A percentile compares a stretch with the other conserved stretches of the same genome.
phyloP scores from a whole-genome alignment of 176 grass and related monocot species.

The Alloteropsis semialata region DNA sequence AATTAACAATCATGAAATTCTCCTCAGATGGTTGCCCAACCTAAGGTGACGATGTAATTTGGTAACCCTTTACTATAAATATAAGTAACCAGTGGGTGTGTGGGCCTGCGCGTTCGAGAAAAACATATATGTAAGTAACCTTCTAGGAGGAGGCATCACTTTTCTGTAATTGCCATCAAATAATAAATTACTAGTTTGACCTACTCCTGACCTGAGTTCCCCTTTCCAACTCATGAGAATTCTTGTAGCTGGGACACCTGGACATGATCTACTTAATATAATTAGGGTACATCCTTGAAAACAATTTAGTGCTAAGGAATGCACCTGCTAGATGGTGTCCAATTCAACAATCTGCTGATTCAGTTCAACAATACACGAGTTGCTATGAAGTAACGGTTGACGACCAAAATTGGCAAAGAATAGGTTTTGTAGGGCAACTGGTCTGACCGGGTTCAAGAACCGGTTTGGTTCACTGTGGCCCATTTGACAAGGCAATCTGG shows the following conservation, averaged over 20 bases:
- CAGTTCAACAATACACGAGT: neutral
- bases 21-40: neutral
- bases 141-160: neutral
- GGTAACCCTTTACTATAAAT: neutral
- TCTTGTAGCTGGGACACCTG: neutral
- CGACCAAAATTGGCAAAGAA: too few relatives aligned
- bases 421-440: too few relatives aligned
- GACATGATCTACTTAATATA: neutral
- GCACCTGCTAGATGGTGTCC: neutral
- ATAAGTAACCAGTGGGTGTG: too few relatives aligned
- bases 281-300: neutral
- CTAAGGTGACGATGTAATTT: neutral
- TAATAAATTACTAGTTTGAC: neutral
- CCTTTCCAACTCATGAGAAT: neutral
- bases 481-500: too few relatives aligned
- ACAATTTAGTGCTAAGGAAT: neutral
- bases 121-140: too few relatives aligned
- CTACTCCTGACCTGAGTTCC: neutral
- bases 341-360: neutral
- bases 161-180: neutral
- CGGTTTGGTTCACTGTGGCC: too few relatives aligned
- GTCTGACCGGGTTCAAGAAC: too few relatives aligned
- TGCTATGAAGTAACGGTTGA: neutral
- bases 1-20: neutral
- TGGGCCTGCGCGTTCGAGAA: too few relatives aligned